Evolutionary conservation across 2,329 filamentous ascomycete species (phyloP), one percentile per base, ranked within the genome.

Genomic region (Hypoxylon rubiginosum): DNA sequence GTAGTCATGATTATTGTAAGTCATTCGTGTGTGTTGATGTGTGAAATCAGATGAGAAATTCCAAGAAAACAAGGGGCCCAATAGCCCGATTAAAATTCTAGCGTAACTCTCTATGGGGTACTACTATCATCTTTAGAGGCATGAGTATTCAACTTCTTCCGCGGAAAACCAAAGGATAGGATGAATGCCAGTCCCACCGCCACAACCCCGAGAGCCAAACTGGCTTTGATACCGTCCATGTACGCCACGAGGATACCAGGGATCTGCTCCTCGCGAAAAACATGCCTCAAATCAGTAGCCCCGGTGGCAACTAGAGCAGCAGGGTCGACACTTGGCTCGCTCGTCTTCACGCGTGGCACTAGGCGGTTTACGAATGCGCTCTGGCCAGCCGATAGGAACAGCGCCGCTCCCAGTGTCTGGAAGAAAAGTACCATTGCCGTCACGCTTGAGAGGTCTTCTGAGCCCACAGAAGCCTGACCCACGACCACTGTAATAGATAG

Each of bases 191-290:
- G 5, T 7, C 19, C 43, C 4, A 8, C 17, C 19, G 21, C 10
- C 11, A 9, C 51, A 17, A 55, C 24, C 0, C 17, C 15, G 7
- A 55, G 15, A 7, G 58, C 43, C 8, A 54, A 50, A 15, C n/a
- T 5, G 7, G 24, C 45, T n/a, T 43, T 55, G 5, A 61, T 17
- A 1, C 85, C 86, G 55, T 84, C 78, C 62, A 85, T 90, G 77
- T 92, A 92, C 0, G 86, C 86, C 11, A 32, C 2, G 5, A 90
- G 77, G 45, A 92, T 85, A 0, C 80, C 81, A 0, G 77, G 73
- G 0, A 91, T 72, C 66, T 81, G 80, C 11, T 84, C 74, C 0
- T 77, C 59, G 0, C 82, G 72, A 58, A 91, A 86, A 1, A 77
- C 77, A 62, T 85, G 82, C 34, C 50, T 43, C 7, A 92, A 77